phyloP scores from a whole-genome alignment of 208 protist species.

The Acanthamoeba royreba region DNA sequence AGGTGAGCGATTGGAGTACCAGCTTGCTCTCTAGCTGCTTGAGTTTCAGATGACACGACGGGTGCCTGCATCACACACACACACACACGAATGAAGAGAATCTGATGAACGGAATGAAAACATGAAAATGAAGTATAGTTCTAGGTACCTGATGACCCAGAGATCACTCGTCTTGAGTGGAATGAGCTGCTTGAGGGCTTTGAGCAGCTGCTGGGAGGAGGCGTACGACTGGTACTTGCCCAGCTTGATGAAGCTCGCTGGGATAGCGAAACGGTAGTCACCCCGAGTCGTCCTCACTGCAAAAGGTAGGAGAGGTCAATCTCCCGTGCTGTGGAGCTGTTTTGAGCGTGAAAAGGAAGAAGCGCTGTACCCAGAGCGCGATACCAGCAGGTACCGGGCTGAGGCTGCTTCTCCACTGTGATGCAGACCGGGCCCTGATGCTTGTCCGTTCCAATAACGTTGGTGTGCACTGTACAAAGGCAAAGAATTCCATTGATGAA shows the following conservation, averaged over 20 bases:
- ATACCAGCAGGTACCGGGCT: not conserved
- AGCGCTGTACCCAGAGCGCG: not conserved
- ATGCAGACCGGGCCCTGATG: not conserved
- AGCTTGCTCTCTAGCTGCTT: not conserved
- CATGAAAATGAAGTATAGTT: too few relatives aligned
- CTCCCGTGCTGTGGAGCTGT: not conserved
- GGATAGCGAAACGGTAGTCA: not conserved
- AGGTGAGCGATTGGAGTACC: not conserved
- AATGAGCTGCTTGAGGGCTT: constrained; percentile 5
- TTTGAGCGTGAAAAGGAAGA: not conserved
- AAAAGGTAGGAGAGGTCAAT: not conserved
- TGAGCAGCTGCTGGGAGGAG: not conserved
- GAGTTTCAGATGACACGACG: not conserved
- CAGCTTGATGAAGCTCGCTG: not conserved
- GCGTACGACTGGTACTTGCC: not conserved
- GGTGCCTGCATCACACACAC: not conserved
- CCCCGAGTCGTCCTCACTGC: not conserved
- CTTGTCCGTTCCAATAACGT: not conserved
- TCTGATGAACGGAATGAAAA: not conserved
- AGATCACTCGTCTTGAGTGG: not conserved
- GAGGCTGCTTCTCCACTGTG: not conserved
- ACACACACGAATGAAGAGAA: not conserved
- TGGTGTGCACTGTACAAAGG: not conserved
- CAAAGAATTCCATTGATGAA: not conserved
- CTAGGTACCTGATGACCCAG: not conserved